Base-by-base conservation (phyloP, 345 rosid genomes). In the Citrus cavaleriei region DNA sequence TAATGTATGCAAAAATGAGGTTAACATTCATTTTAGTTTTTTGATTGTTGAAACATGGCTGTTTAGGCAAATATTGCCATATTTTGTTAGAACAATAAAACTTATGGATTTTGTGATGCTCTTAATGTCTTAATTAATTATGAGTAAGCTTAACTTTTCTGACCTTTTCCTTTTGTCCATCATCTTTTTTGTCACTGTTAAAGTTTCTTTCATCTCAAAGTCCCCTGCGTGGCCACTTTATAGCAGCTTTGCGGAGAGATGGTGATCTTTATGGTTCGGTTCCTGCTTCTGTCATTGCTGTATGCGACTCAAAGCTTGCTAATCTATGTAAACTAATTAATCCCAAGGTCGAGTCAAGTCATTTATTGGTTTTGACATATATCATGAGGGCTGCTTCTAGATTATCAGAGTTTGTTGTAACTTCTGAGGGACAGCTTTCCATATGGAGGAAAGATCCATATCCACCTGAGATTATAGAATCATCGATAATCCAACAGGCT, bases 221-320 rank as follows among this genome's bases (percentile, higher is more conserved):
- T 80, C 99, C 98, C 7, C 80, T 95, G 77, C 86, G 93, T 63
- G 88, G 91, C 83, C 99, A 93, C 91, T 82, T 95, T 74, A 90
- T 87, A 87, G 99, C 93, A 27, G 77, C 92, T 79, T 89, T 89
- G 66, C 79, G 74, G 81, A 90, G 97, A 87, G 84, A 83, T 38
- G 91, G 92, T 62, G 87, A 88, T 75, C 89, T 85, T 81, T 82
- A 77, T 22, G 92, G 97, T 60, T 86, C 88, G 25, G 78, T 95
- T 80, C 94, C 98, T 75, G 91, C 86, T 84, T 90, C 98, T 74
- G 90, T 90, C 78, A 85, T 91, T 81, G 91, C 93, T 83, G 84
- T 78, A 60, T 90, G 85, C 68, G 99, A 93, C 85, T 79, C 91
- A 77, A 95, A 87, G 89, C 82, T 84, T 38, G 85, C 72, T 70